Evolutionary conservation across 2,329 filamentous ascomycete species (phyloP), one percentile per base, ranked within the genome.

Genomic region (Chaetomiaceae sp.): DNA sequence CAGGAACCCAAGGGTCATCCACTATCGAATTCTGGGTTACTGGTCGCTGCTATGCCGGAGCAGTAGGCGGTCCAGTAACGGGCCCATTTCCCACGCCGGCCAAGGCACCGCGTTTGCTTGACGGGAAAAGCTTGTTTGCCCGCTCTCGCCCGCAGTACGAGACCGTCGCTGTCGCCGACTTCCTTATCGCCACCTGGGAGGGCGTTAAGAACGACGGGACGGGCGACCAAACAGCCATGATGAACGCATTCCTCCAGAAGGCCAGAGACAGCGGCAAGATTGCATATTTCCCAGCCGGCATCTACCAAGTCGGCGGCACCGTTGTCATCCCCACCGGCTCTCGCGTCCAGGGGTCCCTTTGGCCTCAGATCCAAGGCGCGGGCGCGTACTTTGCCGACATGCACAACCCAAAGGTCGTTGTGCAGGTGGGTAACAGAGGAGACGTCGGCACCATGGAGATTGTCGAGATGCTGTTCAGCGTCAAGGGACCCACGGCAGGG

Each of bases 401-500:
- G 40, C 70, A 65, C 49, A 72, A 71, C 38, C 84, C 85, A 0
- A 68, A 76, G 42, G 74, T 79, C 1, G 76, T 88, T 1, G 68
- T 88, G 1, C 74, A 79, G 54, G 67, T 83, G 4, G 78, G 78
- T 20, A 34, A 48, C 15, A 66, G 74, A 0, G 83, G 84, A 8
- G 75, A 86, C 29, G 62, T 64, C 12, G 86, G 86, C 8, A 67
- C 65, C 9, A 71, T 88, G 15, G 84, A 88, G 62, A 78, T 83
- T 66, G 78, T 74, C 4, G 85, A 89, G 58, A 78, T 85, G 56
- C 73, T 89, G 34, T 71, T 90, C 18, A 76, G 75, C 47, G 86
- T 82, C 0, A 71, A 77, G 46, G 84, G 84, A 1, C 66, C 81
- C 19, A 73, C 79, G 15, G 72, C 78, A 0, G 86, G 86, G 7